Evolutionary conservation across 1,284 basidiomycete genomes (phyloP), one percentile per base, ranked within the genome.

Genomic region (Gomphus bonarii): DNA sequence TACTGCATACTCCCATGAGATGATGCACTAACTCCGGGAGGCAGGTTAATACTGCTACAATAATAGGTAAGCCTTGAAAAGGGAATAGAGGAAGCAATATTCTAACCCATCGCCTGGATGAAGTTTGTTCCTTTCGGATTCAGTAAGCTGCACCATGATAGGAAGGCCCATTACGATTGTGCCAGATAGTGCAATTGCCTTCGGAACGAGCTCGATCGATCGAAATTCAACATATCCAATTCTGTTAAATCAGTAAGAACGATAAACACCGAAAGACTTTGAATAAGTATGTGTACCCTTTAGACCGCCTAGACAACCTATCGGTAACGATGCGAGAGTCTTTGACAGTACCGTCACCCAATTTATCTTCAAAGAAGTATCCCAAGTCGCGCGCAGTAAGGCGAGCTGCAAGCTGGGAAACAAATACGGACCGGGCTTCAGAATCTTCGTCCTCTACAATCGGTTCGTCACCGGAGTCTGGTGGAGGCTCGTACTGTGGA

Each of bases 221-320:
- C 88, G 84, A 69, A 99, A 90, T 72, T 99, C 97, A 65, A 99
- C 95, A 69, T 98, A 99, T 62, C 92, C 97, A 67, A 98, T 97
- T 61, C 82, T 83, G 65, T 18, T 40, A 35, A 30, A 36, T 30
- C 22, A 53, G 44, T 67, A 36, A 66, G 60, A 30, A 42, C 42
- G 16, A 28, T 1, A 50, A n/a, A 10, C 8, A 35, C 33, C 33
- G 8, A 10, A 44, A 3, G 18, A n/a, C 3, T 3, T 44, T 20
- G 20, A 22, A 3, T 36, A 28, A 20, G 14, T 8, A 20, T 62
- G 67, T 83, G 67, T 61, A 97, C 95, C 95, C 95, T 73, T 97
- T 98, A 31, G 93, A 97, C 55, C 95, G 84, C 63, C 93, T 83
- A 14, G 93, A 95, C 54, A 95, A 75, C 62, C 92, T 80, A 69